Evolutionary conservation across 2,329 filamentous ascomycete genomes (phyloP), one percentile per base, ranked within the genome.

Genomic region (Ilyonectria sp.): DNA sequence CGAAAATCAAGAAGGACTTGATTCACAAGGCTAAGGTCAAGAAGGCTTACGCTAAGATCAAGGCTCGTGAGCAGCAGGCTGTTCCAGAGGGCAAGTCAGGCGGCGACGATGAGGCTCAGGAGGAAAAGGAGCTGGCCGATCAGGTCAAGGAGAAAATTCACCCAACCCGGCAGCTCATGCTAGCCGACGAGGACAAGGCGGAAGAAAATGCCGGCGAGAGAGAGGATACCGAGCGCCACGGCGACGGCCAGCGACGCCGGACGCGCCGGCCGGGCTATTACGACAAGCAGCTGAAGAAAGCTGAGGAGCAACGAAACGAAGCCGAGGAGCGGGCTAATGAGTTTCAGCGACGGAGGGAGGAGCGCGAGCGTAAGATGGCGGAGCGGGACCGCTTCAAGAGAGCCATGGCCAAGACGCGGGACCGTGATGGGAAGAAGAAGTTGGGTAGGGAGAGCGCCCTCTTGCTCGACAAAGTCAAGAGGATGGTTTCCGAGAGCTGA

Each of bases 21-120:
- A 98, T 98, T 75, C 90, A 94, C 80, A 97, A 96, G 80, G 94
- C 95, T 68, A 97, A 98, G 82, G 87, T 97, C 69, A 96, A 95
- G 82, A 97, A 97, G 81, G 89, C 93, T 47, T 98, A 97, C 79
- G 93, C 92, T 70, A 98, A 97, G 81, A 85, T 97, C 71, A 95
- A 95, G 81, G 90, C 79, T 6, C 76, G 77, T 31, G 79, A 85
- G 58, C 79, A 82, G 65, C 71, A 79, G 54, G 68, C 73, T 35
- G 59, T 72, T 33, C 67, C 75, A 37, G 69, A 68, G 29, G 54
- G 67, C 37, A 49, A 66, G 46, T 74, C 79, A 40, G 69, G 76
- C 55, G 55, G 59, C 44, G 63, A 72, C 43, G 57, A 75, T 19
- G 69, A 67, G 53, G 62, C 55, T 40, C 56, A 60, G 31, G 61